Evolutionary conservation across 192 early-diverging fungal genomes (phyloP).

Genomic region (Backusella parvicylindrica): DNA sequence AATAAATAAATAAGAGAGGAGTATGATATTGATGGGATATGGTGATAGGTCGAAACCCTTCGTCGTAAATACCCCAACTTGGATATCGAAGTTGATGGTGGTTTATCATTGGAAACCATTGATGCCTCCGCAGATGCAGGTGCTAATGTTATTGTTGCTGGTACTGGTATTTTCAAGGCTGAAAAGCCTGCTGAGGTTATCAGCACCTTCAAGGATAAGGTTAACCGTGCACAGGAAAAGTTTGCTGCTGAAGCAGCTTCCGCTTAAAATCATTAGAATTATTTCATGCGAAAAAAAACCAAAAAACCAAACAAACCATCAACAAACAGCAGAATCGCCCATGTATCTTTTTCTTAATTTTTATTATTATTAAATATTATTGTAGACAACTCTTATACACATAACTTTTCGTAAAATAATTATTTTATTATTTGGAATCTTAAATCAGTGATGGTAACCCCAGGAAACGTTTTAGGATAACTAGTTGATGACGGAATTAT

Average conservation of each 20-base stretch:
- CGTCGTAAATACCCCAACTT: conserved; percentile 76
- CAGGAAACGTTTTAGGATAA: neutral
- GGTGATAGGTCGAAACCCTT: conserved; percentile 52
- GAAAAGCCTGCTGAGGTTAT: conserved; percentile 71
- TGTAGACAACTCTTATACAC: neutral
- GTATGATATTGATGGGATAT: neutral
- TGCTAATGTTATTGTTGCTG: conserved; percentile 98
- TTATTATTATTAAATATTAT: neutral
- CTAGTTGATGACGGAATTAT: neutral
- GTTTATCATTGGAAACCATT: conserved; percentile 80
- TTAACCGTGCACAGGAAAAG: conserved; percentile 46
- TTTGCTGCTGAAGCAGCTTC: conserved; percentile 8
- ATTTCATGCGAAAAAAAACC: neutral
- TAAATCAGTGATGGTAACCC: neutral
- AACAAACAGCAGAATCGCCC: neutral
- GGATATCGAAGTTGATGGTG: conserved; percentile 96
- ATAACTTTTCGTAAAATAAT: neutral
- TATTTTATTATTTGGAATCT: neutral
- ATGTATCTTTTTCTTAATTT: neutral
- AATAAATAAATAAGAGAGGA: neutral
- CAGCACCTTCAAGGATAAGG: conserved; percentile 48
- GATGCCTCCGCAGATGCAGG: conserved; percentile 84
- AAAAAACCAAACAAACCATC: neutral
- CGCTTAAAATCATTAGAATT: neutral
- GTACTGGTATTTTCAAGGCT: conserved; percentile 86